Percentiles rank a stretch among this genome's conserved stretches.
These are phyloP conservation scores for Thermothielavioides terrestris DNA, from an alignment of 495 filamentous ascomycete genomes.

Conservation along the genomic window DNA sequence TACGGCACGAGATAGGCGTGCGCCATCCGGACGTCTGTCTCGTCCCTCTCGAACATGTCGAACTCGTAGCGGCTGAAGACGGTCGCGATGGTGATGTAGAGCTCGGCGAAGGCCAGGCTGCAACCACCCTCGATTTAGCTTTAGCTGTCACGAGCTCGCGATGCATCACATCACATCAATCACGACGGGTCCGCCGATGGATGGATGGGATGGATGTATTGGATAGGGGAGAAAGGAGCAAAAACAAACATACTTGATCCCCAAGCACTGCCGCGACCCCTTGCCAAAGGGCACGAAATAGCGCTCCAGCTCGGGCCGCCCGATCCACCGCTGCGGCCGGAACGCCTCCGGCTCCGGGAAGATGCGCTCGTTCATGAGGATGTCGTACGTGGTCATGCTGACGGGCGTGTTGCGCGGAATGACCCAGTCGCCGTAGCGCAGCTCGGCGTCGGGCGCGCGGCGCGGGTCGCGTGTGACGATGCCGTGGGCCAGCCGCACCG, in stretches of 20 bases:
- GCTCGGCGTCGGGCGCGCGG: constrained; percentile 31
- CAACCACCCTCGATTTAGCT: neutral
- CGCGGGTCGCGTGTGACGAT: constrained; percentile 35
- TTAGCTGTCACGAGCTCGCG: neutral
- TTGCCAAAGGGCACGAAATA: constrained; percentile 38
- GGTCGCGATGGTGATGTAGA: neutral
- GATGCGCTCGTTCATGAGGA: constrained; percentile 30
- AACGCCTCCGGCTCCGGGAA: constrained; percentile 39
- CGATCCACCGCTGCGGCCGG: constrained; percentile 41
- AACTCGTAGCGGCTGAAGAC: neutral
- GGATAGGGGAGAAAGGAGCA: neutral
- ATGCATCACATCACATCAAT: no score
- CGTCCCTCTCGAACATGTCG: constrained; percentile 30
- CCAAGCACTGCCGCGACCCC: constrained; percentile 39
- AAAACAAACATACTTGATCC: constrained; percentile 20
- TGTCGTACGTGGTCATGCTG: constrained; percentile 33
- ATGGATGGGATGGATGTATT: neutral
- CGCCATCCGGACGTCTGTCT: constrained; percentile 26
- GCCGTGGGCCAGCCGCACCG: constrained; percentile 34
- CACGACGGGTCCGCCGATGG: neutral
- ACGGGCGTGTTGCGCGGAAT: constrained; percentile 24
- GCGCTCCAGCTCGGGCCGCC: constrained; percentile 5
- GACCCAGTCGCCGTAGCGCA: constrained; percentile 26
- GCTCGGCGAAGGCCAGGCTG: constrained; percentile 8
- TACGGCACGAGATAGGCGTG: constrained; percentile 31